Evolutionary conservation across 2,329 filamentous ascomycete genomes (phyloP).

Genomic region (Amylocarpus encephaloides): DNA sequence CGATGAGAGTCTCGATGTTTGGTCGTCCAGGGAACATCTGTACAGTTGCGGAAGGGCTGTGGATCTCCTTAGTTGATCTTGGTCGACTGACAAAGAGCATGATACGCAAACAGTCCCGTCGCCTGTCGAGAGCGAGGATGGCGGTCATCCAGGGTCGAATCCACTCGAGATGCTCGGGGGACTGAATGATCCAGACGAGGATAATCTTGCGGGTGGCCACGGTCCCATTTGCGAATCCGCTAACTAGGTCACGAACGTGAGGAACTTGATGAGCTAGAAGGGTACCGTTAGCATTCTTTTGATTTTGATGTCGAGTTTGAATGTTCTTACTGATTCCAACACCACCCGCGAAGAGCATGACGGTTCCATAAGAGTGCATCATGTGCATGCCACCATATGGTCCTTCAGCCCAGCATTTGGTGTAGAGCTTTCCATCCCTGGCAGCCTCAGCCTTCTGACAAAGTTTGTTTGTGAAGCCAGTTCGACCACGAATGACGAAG

Average conservation of each 20-base stretch:
- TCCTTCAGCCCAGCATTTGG: slow-evolving; percentile 65
- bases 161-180: slow-evolving; percentile 75
- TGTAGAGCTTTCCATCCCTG: slow-evolving; percentile 54
- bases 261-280: slow-evolving; percentile 62
- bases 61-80: slow-evolving; percentile 71
- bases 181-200: slow-evolving; percentile 74
- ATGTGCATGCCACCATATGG: slow-evolving; percentile 69
- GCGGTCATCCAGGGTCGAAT: slow-evolving; percentile 79
- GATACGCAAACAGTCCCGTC: slow-evolving; percentile 68
- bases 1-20: slow-evolving; percentile 65
- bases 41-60: slow-evolving; percentile 69
- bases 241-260: slow-evolving; percentile 66
- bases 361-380: slow-evolving; percentile 70
- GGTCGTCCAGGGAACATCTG: slow-evolving; percentile 80
- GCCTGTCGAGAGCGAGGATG: slow-evolving; percentile 67
- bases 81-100: slow-evolving; percentile 73
- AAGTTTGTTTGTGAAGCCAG: slow-evolving; percentile 65
- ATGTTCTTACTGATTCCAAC: slow-evolving; percentile 52
- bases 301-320: background rate
- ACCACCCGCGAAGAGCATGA: slow-evolving; percentile 73
- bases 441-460: slow-evolving; percentile 60
- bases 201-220: slow-evolving; percentile 66
- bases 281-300: background rate
- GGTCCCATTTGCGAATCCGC: slow-evolving; percentile 61
- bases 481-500: slow-evolving; percentile 66